Evolutionary conservation across 495 filamentous ascomycete genomes (phyloP).

Genomic region (Hypomontagnella monticulosa): DNA sequence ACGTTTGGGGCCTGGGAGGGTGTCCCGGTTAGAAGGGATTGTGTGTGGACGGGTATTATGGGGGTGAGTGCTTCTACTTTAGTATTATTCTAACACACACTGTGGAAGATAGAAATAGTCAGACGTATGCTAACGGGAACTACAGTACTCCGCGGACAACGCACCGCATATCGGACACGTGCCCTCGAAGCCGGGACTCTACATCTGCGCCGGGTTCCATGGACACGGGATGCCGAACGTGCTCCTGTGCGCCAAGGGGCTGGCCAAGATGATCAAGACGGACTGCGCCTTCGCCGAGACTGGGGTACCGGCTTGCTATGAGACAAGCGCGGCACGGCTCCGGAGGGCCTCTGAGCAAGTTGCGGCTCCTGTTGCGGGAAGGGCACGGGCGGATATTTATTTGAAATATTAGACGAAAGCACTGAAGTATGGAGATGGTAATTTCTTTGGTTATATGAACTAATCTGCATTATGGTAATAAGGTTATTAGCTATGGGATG

Average conservation of each 20-base stretch:
- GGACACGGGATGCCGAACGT: slow-evolving; percentile 64
- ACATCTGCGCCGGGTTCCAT: slow-evolving; percentile 59
- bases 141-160: slow-evolving; percentile 51
- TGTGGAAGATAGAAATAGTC: neutral
- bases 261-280: slow-evolving; percentile 55
- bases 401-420: slow-evolving; percentile 16
- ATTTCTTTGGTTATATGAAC: neutral
- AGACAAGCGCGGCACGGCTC: slow-evolving; percentile 50
- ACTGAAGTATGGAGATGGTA: neutral
- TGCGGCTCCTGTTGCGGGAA: slow-evolving; percentile 6
- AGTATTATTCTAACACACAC: neutral
- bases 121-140: slow-evolving; percentile 30
- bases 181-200: slow-evolving; percentile 53
- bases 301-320: slow-evolving; percentile 52
- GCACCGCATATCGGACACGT: slow-evolving; percentile 58
- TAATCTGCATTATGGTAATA: neutral
- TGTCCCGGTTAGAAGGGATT: slow-evolving; percentile 53
- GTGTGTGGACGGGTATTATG: slow-evolving; percentile 65
- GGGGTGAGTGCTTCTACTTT: slow-evolving; percentile 11
- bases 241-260: slow-evolving; percentile 55
- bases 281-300: slow-evolving; percentile 50
- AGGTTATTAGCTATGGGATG: neutral
- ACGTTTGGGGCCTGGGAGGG: slow-evolving; percentile 62
- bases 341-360: slow-evolving; percentile 20
- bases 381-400: slow-evolving; percentile 32